Evolutionary conservation across 179 eudicot species (phyloP), one percentile per base, ranked within the genome.

Genomic region (Beta macrorhiza): DNA sequence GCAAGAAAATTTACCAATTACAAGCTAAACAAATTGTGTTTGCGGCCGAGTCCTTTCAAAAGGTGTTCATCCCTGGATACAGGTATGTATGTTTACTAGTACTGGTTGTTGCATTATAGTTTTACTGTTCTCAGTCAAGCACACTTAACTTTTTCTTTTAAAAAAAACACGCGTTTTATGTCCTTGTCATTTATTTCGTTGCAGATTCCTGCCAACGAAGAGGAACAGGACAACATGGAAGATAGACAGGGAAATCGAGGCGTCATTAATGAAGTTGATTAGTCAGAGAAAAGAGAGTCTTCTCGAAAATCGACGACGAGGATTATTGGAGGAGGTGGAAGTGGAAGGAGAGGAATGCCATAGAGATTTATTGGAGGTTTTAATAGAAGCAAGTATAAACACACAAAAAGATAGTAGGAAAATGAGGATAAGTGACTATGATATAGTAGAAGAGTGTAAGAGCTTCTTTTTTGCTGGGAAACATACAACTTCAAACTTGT

Each of bases 391-490:
- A 9, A 79, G 81, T 47, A 57, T 85, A 51, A 73, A 32, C 19
- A 59, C 5, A 12, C 49, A 8, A 10, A 57, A 75, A 6, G 10
- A 56, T 17, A 58, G 16, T 25, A 82, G 55, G 58, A 68, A 37
- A 70, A 52, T 15, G 29, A 55, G 2, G 6, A 89, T 95, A 45
- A 92, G 90, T 0, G 87, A 85, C 20, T 49, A 88, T 51, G 99
- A 95, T 85, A 93, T 93, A 25, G 91, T 91, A 49, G 98, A 93
- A 80, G 99, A 95, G 88, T 95, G 99, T 86, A 95, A 95, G 90
- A 90, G 90, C 59, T 85, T 95, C 74, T 95, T 93, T 91, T 95
- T 93, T 63, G 99, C 99, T 80, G 99, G 99, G 74, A 91, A 95
- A 73, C 93, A 95, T 58, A 95, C 99, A 22, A 92, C 98, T 79